A percentile compares a stretch with the other conserved stretches of the same genome.
Conservation (phyloP, 2,329 filamentous ascomycete genomes). For the Epichloe coenophiala region DNA sequence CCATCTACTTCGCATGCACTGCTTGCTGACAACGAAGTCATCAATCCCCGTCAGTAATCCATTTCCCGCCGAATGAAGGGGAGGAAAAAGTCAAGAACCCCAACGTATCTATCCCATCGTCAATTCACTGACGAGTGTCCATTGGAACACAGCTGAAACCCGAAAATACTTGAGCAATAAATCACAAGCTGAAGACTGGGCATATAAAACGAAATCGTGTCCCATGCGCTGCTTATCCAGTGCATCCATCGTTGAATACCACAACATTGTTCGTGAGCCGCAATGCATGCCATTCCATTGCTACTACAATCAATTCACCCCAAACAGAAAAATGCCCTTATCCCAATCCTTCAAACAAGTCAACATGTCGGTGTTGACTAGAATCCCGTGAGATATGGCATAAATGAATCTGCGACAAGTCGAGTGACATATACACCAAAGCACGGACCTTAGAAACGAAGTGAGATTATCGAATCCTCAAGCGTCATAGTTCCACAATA, state of each 20-base stretch:
- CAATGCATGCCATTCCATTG: background rate
- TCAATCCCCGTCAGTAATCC: background rate
- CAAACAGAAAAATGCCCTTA: background rate
- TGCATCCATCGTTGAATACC: background rate
- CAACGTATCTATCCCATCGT: background rate
- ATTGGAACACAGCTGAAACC: background rate
- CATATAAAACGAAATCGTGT: background rate
- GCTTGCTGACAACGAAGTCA: background rate
- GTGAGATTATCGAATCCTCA: background rate
- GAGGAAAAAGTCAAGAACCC: background rate
- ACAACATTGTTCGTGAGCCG: background rate
- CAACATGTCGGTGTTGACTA: background rate
- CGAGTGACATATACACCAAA: background rate
- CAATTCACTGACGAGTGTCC: background rate
- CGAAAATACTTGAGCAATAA: background rate
- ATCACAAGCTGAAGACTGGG: background rate
- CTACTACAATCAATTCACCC: background rate
- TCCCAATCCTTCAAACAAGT: background rate
- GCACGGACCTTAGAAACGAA: too few relatives aligned
- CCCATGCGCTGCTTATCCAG: background rate
- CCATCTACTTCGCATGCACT: background rate
- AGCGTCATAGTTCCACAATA: slow-evolving; percentile 14
- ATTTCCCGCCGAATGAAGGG: background rate
- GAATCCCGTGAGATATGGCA: background rate
- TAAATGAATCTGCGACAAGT: background rate